Evolutionary conservation across 345 rosid genomes (phyloP).

Genomic region (Eucalyptus decipiens): DNA sequence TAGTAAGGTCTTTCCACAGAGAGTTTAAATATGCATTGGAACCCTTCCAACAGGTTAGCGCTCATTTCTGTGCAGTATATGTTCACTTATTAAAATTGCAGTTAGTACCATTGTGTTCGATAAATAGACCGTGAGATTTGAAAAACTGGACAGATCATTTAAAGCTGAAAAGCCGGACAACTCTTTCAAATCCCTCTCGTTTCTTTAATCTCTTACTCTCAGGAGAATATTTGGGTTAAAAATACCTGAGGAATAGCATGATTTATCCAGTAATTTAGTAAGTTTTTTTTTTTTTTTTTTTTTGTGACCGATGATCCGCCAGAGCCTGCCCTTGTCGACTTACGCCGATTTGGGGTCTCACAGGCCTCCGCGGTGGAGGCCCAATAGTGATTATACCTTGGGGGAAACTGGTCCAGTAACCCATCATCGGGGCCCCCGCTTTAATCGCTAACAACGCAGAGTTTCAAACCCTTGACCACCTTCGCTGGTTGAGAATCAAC

Average conservation of each 20-base stretch:
- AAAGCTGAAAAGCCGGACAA: background rate
- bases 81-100: background rate
- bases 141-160: background rate
- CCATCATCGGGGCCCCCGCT: too few relatives aligned
- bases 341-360: too few relatives aligned
- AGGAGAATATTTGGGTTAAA: background rate
- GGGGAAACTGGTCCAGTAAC: too few relatives aligned
- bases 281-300: too few relatives aligned
- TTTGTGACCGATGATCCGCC: too few relatives aligned
- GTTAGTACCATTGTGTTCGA: background rate
- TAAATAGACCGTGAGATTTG: background rate
- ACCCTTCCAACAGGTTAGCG: background rate
- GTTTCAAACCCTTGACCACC: too few relatives aligned
- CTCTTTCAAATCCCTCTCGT: background rate
- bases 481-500: too few relatives aligned
- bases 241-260: background rate
- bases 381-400: too few relatives aligned
- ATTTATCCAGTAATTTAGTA: background rate
- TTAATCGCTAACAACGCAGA: too few relatives aligned
- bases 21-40: background rate
- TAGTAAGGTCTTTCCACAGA: background rate
- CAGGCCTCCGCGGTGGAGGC: too few relatives aligned
- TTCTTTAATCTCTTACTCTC: background rate
- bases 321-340: too few relatives aligned
- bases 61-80: background rate